Percentiles rank a stretch among this genome's conserved stretches.
These are phyloP conservation scores for Endoconidiophora polonica DNA, from an alignment of 2,329 filamentous ascomycete species.

Conservation along the genomic window DNA sequence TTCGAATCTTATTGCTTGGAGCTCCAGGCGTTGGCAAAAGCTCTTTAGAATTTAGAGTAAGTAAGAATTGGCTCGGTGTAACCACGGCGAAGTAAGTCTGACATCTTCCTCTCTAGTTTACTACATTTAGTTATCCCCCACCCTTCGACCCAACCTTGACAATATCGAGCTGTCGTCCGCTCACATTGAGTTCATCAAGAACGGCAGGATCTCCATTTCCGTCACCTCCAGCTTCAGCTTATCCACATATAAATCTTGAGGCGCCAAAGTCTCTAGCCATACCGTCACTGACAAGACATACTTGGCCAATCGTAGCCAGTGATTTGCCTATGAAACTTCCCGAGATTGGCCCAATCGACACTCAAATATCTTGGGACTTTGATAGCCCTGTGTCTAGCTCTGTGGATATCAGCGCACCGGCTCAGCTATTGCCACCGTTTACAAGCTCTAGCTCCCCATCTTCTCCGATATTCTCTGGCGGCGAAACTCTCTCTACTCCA, in stretches of 20 bases:
- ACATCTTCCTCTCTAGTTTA: neutral
- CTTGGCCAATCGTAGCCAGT: neutral
- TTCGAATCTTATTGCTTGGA: slow-evolving; percentile 19
- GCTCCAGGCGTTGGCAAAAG: slow-evolving; percentile 18
- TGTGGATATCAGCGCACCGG: neutral
- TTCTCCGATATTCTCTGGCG: neutral
- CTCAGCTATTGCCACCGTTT: neutral
- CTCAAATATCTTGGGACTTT: neutral
- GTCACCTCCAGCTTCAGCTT: neutral
- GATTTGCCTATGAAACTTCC: neutral
- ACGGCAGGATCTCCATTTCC: neutral
- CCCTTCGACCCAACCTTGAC: slow-evolving; percentile 19
- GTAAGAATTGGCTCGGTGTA: neutral
- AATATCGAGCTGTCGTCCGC: slow-evolving; percentile 17
- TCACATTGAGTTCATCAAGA: slow-evolving; percentile 13
- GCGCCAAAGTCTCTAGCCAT: neutral
- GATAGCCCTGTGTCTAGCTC: neutral
- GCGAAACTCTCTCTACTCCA: neutral
- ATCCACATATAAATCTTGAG: neutral
- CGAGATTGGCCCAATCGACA: neutral
- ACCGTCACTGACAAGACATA: neutral
- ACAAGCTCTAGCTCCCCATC: neutral
- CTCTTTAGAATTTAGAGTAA: slow-evolving; percentile 12
- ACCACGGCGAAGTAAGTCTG: neutral
- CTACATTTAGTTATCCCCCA: slow-evolving; percentile 1